A percentile compares a stretch with the other conserved stretches of the same genome.
Evolutionary conservation across 768 basidiomycete genomes (phyloP).

Genomic region (Lentinula lateritia): DNA sequence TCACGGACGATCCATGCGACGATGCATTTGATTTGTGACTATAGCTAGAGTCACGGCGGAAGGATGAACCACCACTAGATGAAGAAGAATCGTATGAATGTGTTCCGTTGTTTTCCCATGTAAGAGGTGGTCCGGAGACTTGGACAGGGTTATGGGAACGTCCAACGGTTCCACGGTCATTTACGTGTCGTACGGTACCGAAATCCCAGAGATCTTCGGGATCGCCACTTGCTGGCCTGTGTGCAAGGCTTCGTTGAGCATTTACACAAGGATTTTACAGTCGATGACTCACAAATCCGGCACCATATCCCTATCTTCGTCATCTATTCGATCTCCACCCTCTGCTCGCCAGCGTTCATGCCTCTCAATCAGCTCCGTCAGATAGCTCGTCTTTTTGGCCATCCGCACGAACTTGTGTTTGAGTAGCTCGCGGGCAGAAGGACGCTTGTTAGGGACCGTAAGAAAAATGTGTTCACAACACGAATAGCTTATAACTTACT

Average conservation of each 20-base stretch:
- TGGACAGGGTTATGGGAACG: conserved; percentile 51
- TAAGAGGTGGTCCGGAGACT: conserved; percentile 61
- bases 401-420: conserved; percentile 95
- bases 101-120: conserved; percentile 74
- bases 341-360: conserved; percentile 92
- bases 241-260: neutral
- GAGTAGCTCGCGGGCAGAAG: conserved; percentile 88
- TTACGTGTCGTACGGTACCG: conserved; percentile 84
- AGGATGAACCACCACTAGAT: conserved; percentile 19
- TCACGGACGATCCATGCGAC: conserved; percentile 37
- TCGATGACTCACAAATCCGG: conserved; percentile 55
- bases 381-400: conserved; percentile 91
- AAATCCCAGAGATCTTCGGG: conserved; percentile 95
- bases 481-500: conserved; percentile 31
- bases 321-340: conserved; percentile 71
- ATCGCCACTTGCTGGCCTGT: conserved; percentile 52
- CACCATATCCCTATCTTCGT: conserved; percentile 57
- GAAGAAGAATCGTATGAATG: conserved; percentile 28
- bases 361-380: conserved; percentile 93
- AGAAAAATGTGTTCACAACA: conserved; percentile 6
- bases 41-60: conserved; percentile 13
- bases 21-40: conserved; percentile 12
- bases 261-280: neutral
- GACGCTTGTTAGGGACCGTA: conserved; percentile 53
- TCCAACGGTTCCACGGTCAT: conserved; percentile 53